These are phyloP conservation scores for Fraxinus angustifolia DNA, from an alignment of 305 asterid species.

Conservation along the genomic window DNA sequence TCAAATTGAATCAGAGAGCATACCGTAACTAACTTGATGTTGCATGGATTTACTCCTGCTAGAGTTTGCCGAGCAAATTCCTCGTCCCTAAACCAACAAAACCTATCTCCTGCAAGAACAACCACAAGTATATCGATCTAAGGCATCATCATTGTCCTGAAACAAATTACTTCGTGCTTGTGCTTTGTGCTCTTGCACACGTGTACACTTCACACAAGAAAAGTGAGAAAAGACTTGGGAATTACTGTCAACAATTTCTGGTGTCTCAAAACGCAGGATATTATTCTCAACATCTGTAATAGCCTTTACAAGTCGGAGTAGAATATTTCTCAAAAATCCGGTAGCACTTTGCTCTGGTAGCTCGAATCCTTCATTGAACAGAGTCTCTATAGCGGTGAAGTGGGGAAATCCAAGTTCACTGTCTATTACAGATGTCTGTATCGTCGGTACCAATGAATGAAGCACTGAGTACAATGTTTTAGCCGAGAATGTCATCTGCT, in stretches of 20 bases:
- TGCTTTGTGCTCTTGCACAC: background rate
- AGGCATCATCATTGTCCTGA: background rate
- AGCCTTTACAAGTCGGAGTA: constrained; percentile 46
- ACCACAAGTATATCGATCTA: background rate
- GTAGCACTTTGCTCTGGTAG: constrained; percentile 8
- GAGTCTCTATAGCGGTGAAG: constrained; percentile 55
- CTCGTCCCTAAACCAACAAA: constrained; percentile 67
- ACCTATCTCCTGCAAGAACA: constrained; percentile 54
- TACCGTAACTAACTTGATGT: constrained; percentile 62
- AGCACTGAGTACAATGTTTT: constrained; percentile 44
- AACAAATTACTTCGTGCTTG: background rate
- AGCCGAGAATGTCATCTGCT: constrained; percentile 43
- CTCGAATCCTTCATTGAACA: constrained; percentile 50
- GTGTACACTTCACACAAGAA: background rate
- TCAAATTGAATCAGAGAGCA: background rate
- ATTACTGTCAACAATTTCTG: constrained; percentile 48
- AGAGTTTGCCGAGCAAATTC: constrained; percentile 78
- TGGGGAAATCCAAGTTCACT: constrained; percentile 39
- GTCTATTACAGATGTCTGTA: constrained; percentile 20
- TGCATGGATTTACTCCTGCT: constrained; percentile 66
- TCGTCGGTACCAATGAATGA: constrained; percentile 44
- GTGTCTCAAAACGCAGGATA: constrained; percentile 56
- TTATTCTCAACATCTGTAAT: constrained; percentile 19
- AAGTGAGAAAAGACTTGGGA: background rate
- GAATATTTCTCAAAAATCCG: constrained; percentile 1